Conservation (phyloP, 2,329 filamentous ascomycete species). For the Boeremia lycopersici region DNA sequence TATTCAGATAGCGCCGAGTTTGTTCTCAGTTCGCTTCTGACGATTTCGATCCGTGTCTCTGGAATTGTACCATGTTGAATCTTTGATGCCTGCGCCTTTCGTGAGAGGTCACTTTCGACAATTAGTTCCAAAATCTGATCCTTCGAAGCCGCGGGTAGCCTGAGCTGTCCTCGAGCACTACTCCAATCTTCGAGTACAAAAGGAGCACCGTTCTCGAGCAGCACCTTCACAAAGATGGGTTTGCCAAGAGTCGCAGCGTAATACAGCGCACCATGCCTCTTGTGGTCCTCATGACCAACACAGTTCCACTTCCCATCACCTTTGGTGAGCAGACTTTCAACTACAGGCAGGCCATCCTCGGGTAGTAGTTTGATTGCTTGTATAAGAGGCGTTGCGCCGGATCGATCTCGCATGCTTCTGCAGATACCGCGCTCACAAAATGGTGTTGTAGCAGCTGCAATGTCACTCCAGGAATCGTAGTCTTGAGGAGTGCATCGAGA, state of each 20-base stretch:
- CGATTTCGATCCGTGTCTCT: not conserved
- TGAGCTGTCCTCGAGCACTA: conserved; percentile 14
- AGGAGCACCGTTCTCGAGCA: conserved; percentile 37
- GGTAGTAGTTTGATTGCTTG: conserved; percentile 36
- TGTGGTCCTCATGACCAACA: conserved; percentile 40
- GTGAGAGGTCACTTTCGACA: not conserved
- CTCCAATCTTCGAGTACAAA: conserved; percentile 37
- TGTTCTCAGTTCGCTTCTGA: not conserved
- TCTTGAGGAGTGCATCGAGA: conserved; percentile 29
- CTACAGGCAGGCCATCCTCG: conserved; percentile 35
- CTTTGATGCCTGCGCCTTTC: not conserved
- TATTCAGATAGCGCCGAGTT: conserved; percentile 8
- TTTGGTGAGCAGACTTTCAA: conserved; percentile 34
- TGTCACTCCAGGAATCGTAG: conserved; percentile 34
- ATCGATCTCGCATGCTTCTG: conserved; percentile 41
- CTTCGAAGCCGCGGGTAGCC: not conserved
- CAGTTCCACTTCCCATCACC: conserved; percentile 31
- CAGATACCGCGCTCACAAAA: conserved; percentile 42
- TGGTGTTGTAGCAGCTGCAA: conserved; percentile 27
- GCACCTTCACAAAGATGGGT: conserved; percentile 28
- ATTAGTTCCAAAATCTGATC: not conserved
- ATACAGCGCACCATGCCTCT: conserved; percentile 32
- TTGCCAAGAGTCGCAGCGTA: conserved; percentile 38
- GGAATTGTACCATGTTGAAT: not conserved
- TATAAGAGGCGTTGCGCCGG: conserved; percentile 44